These are phyloP conservation scores for Globisporangium sylvaticum DNA, from an alignment of 352 stramenopile genomes.

Conservation along the genomic window DNA sequence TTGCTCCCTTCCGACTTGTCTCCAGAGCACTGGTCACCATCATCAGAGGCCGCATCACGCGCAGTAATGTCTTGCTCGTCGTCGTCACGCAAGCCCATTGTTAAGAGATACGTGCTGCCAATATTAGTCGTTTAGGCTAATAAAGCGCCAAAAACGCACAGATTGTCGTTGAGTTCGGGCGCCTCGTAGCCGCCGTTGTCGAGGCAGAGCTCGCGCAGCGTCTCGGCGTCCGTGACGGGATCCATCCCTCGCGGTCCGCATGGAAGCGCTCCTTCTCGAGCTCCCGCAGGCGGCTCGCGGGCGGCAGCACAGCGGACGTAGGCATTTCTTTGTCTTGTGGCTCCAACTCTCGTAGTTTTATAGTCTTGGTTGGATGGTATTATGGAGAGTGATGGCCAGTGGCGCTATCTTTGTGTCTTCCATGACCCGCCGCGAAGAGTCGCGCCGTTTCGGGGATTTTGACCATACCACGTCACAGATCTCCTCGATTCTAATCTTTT, in stretches of 20 bases:
- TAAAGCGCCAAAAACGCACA: too few relatives aligned
- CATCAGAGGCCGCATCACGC: not conserved
- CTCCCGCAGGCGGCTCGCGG: slow-evolving; percentile 55
- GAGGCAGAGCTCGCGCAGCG: slow-evolving; percentile 78
- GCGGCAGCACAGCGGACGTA: slow-evolving; percentile 35
- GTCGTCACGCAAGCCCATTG: not conserved
- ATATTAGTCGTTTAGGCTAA: too few relatives aligned
- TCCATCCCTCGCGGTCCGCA: slow-evolving; percentile 51
- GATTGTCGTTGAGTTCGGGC: too few relatives aligned
- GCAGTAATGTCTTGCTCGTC: not conserved
- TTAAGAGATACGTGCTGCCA: too few relatives aligned
- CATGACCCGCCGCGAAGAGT: too few relatives aligned
- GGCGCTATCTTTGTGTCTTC: too few relatives aligned
- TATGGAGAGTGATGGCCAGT: too few relatives aligned
- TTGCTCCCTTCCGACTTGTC: not conserved
- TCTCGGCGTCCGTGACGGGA: slow-evolving; percentile 88
- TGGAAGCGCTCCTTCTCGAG: slow-evolving; percentile 70
- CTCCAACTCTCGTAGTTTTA: too few relatives aligned
- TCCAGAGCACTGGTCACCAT: not conserved
- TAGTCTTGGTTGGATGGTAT: too few relatives aligned
- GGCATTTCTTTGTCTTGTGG: slow-evolving; percentile 30
- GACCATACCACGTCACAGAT: too few relatives aligned
- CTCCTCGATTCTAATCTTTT: too few relatives aligned
- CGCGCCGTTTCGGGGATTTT: too few relatives aligned
- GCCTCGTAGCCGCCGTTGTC: slow-evolving; percentile 45